Percentiles rank a stretch among this genome's conserved stretches.
phyloP scores from a whole-genome alignment of 2,329 filamentous ascomycete species.

The Aureobasidium namibiae region DNA sequence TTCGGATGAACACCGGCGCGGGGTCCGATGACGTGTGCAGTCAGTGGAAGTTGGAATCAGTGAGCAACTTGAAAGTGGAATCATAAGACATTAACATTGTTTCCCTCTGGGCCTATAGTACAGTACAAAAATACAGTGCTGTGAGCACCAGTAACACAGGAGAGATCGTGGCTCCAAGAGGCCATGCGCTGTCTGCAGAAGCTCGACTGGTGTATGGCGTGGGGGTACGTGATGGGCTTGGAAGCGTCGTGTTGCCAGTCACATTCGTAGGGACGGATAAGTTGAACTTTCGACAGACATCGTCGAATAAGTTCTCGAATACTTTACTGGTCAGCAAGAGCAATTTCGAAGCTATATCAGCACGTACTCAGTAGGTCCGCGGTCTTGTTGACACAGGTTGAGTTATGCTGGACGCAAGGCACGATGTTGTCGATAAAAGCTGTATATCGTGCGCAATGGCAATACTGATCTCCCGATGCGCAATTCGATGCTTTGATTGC shows the following conservation, averaged over 20 bases:
- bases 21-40: too few species aligned
- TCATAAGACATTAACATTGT: neutral
- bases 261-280: constrained; percentile 5
- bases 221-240: neutral
- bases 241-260: neutral
- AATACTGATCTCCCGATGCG: neutral
- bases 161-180: neutral
- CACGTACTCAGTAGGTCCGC: neutral
- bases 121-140: neutral
- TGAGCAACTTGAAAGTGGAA: too few species aligned
- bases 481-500: constrained; percentile 6
- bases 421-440: constrained; percentile 1
- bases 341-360: neutral
- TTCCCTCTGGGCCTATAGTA: neutral
- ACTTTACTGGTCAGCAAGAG: neutral
- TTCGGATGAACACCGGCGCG: too few species aligned
- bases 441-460: neutral
- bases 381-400: neutral
- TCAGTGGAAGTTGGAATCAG: too few species aligned
- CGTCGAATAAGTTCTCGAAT: constrained; percentile 1
- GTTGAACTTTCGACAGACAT: constrained; percentile 9
- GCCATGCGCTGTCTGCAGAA: neutral
- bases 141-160: neutral
- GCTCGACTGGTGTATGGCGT: neutral
- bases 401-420: constrained; percentile 3